phyloP scores from a whole-genome alignment of 1,139 yeast genomes.

The Nakaseomyces uthaithaninus region DNA sequence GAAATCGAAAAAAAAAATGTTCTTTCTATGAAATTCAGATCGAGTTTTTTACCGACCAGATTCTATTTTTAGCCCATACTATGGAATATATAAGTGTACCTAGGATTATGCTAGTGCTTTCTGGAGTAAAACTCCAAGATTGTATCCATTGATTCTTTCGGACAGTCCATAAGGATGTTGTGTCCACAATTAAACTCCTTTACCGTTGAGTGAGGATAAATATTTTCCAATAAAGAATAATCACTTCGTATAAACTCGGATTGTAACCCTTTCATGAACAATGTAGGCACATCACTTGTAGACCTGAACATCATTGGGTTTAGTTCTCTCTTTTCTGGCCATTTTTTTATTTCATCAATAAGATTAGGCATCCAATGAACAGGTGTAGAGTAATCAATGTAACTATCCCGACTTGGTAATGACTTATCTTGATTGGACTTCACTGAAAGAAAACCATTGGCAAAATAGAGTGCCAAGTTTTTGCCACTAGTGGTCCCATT shows the following conservation, averaged over 20 bases:
- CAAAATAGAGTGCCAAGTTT: slow-evolving; percentile 23
- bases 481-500: slow-evolving; percentile 13
- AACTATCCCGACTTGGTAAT: slow-evolving; percentile 12
- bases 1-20: not conserved
- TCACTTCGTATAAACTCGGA: slow-evolving; percentile 21
- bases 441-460: slow-evolving; percentile 23
- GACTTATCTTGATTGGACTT: slow-evolving; percentile 15
- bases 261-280: slow-evolving; percentile 23
- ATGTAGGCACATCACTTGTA: slow-evolving; percentile 14
- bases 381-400: slow-evolving; percentile 23
- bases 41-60: not conserved
- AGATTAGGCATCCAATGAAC: slow-evolving; percentile 23
- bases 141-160: slow-evolving; percentile 15
- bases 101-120: not conserved
- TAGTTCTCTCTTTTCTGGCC: slow-evolving; percentile 20
- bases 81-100: not conserved
- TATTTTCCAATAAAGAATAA: slow-evolving; percentile 14
- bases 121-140: slow-evolving; percentile 17
- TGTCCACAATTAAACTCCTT: slow-evolving; percentile 25
- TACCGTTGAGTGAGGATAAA: slow-evolving; percentile 19
- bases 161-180: slow-evolving; percentile 23
- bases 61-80: not conserved
- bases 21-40: not conserved
- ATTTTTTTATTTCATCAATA: slow-evolving; percentile 18
- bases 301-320: slow-evolving; percentile 10